phyloP scores from a whole-genome alignment of 306 rosid genomes.

The Oemleria cerasiformis region DNA sequence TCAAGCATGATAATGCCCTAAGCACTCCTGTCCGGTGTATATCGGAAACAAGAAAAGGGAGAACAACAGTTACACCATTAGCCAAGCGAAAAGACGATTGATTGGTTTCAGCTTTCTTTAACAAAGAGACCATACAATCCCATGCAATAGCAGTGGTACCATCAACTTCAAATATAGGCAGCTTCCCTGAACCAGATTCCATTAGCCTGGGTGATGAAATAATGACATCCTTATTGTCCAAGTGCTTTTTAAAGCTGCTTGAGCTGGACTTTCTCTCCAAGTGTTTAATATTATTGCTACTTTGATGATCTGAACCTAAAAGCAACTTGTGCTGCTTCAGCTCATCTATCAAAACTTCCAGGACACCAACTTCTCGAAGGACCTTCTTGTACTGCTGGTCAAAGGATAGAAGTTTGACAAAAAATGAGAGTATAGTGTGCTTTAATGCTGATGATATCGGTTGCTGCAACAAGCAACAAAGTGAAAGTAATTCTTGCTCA shows the following conservation, averaged over 20 bases:
- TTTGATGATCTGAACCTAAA: slow-evolving; percentile 59
- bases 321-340: slow-evolving; percentile 78
- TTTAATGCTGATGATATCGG: slow-evolving; percentile 86
- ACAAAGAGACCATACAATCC: slow-evolving; percentile 90
- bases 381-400: slow-evolving; percentile 97
- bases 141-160: slow-evolving; percentile 79
- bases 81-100: slow-evolving; percentile 85
- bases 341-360: slow-evolving; percentile 95
- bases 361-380: slow-evolving; percentile 97
- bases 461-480: slow-evolving; percentile 97
- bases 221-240: slow-evolving; percentile 73
- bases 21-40: slow-evolving; percentile 88
- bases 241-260: slow-evolving; percentile 70
- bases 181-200: slow-evolving; percentile 81
- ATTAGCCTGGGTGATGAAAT: slow-evolving; percentile 78
- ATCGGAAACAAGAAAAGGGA: slow-evolving; percentile 83
- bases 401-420: slow-evolving; percentile 91
- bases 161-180: slow-evolving; percentile 82
- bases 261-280: slow-evolving; percentile 62
- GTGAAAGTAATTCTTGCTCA: slow-evolving; percentile 97
- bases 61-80: slow-evolving; percentile 70
- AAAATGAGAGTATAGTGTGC: slow-evolving; percentile 86
- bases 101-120: slow-evolving; percentile 89
- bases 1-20: slow-evolving; percentile 79
- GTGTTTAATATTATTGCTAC: slow-evolving; percentile 42